Percentiles rank a stretch among this genome's conserved stretches.
These are phyloP conservation scores for Penicillium brasilianum DNA, from an alignment of 2,329 filamentous ascomycete genomes.

Conservation along the genomic window DNA sequence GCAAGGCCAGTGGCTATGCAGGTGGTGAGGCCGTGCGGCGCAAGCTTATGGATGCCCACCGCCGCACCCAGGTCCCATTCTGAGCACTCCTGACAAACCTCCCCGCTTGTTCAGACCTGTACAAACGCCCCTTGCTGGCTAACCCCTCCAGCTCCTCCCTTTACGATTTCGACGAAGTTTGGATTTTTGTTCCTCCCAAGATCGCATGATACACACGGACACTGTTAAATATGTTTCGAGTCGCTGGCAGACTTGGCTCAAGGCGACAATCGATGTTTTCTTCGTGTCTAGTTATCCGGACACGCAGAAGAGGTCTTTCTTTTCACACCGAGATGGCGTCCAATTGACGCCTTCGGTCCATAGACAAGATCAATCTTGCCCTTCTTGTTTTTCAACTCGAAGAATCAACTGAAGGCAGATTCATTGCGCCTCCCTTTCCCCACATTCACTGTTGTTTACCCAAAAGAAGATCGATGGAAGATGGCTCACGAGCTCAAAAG, in stretches of 20 bases:
- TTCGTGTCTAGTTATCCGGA: background rate
- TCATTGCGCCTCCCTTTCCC: constrained; percentile 9
- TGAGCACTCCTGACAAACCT: constrained; percentile 22
- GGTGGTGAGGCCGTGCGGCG: constrained; percentile 50
- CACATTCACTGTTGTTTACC: constrained; percentile 16
- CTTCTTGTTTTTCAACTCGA: constrained; percentile 4
- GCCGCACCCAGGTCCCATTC: constrained; percentile 45
- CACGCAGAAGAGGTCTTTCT: constrained; percentile 4
- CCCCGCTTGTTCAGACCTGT: constrained; percentile 7
- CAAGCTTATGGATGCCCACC: constrained; percentile 51
- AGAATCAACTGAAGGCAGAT: background rate
- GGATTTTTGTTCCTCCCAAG: constrained; percentile 20
- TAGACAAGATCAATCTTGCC: background rate
- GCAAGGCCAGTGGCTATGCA: constrained; percentile 43
- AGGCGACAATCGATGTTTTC: constrained; percentile 6
- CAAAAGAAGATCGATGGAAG: constrained; percentile 19
- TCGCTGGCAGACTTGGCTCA: constrained; percentile 29
- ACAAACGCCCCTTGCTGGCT: background rate
- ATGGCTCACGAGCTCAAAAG: constrained; percentile 24
- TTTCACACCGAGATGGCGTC: background rate
- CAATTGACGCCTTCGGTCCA: background rate
- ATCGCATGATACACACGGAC: constrained; percentile 35
- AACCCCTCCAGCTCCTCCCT: background rate
- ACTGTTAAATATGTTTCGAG: constrained; percentile 27
- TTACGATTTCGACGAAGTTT: constrained; percentile 33